phyloP scores from a whole-genome alignment of 1,139 yeast genomes.

The Protomyces inundatus region DNA sequence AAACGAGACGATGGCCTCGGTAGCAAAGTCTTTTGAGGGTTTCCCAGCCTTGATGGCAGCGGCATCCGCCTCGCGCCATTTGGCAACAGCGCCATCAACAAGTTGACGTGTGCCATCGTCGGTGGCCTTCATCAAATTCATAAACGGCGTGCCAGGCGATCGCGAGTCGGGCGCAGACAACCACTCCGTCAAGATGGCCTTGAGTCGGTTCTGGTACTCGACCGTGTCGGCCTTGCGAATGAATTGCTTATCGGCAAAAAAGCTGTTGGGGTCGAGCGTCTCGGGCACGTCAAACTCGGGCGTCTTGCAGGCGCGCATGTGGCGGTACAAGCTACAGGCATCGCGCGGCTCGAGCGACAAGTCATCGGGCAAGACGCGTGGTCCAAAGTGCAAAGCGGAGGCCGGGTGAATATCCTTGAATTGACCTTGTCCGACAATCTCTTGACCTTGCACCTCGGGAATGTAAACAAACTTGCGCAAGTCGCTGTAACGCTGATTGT shows the following conservation, averaged over 20 bases:
- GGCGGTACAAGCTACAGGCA: constrained; percentile 15
- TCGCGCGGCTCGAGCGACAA: constrained; percentile 27
- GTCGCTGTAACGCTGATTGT: constrained; percentile 28
- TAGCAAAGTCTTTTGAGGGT: constrained; percentile 3
- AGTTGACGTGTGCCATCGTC: constrained; percentile 3
- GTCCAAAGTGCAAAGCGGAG: constrained; percentile 25
- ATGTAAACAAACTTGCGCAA: constrained; percentile 26
- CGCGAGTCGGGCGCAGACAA: constrained; percentile 26
- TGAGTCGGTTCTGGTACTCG: constrained; percentile 23
- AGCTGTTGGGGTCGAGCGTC: constrained; percentile 24
- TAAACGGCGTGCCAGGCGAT: constrained; percentile 24
- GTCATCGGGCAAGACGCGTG: constrained; percentile 25
- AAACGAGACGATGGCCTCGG: constrained; percentile 25
- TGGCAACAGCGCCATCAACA: constrained; percentile 17
- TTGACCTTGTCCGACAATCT: constrained; percentile 19
- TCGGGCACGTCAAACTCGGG: constrained; percentile 27
- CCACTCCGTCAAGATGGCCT: constrained; percentile 25
- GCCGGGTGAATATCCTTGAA: constrained; percentile 26
- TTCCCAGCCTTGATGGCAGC: constrained; percentile 9
- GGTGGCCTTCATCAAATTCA: constrained; percentile 23
- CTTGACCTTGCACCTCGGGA: constrained; percentile 17
- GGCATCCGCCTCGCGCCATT: constrained; percentile 14
- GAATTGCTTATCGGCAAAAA: constrained; percentile 19
- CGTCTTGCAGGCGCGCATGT: constrained; percentile 24
- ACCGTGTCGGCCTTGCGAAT: constrained; percentile 27